Conservation (phyloP, 1,284 basidiomycete genomes). For the Singerocomus inundabilis region DNA sequence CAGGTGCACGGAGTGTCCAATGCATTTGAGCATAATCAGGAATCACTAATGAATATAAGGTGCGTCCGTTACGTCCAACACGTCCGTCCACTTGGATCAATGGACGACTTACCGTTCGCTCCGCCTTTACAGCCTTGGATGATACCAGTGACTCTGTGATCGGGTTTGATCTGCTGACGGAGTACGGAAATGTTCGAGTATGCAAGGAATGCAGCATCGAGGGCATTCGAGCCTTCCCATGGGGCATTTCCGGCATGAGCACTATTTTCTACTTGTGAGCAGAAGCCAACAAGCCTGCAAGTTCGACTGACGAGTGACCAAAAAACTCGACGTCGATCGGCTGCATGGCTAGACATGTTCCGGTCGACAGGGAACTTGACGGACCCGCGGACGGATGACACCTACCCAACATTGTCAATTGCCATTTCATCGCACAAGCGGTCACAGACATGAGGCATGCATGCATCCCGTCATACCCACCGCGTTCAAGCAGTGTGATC, state of each 20-base stretch:
- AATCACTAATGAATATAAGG: conserved; percentile 52
- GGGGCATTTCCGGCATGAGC: conserved; percentile 74
- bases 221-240: conserved; percentile 83
- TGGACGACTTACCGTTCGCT: conserved; percentile 52
- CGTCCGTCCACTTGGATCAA: neutral
- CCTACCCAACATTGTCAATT: conserved; percentile 40
- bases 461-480: conserved; percentile 76
- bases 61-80: neutral
- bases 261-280: conserved; percentile 36
- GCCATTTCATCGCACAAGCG: conserved; percentile 5
- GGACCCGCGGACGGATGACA: conserved; percentile 61
- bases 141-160: conserved; percentile 67
- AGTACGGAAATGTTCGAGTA: conserved; percentile 75
- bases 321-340: conserved; percentile 61
- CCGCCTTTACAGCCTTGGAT: conserved; percentile 61
- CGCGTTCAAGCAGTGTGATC: conserved; percentile 64
- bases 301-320: conserved; percentile 55
- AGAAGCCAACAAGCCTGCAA: neutral
- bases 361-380: conserved; percentile 46
- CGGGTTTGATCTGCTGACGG: conserved; percentile 69
- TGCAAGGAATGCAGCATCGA: conserved; percentile 80
- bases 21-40: conserved; percentile 73
- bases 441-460: conserved; percentile 66
- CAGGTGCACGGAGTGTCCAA: conserved; percentile 67
- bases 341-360: conserved; percentile 58